Base-by-base conservation (phyloP, 768 basidiomycete genomes). In the Tylopilus plumbeoviolaceoides region DNA sequence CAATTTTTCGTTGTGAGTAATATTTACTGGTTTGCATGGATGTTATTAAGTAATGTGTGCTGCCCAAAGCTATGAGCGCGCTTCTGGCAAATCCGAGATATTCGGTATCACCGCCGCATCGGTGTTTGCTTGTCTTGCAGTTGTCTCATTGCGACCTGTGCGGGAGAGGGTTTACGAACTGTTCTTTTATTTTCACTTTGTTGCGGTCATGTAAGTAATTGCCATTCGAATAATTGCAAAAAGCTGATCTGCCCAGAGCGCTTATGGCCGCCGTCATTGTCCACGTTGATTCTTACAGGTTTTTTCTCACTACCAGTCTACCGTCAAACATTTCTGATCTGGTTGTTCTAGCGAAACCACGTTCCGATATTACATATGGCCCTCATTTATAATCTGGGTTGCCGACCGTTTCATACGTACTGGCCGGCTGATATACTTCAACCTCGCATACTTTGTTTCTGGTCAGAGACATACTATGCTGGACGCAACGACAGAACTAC, bases 351-450 rank as follows among this genome's bases (percentile, higher is more conserved):
- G 70, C 15, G 57, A 59, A 6, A 42, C 35, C 11, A 51, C 4
- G 18, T 54, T 58, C 50, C 49, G 62, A 14, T 39, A 55, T 12
- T 77, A 73, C 50, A 59, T 81, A 27, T 83, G 77, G 75, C 79
- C 80, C 4, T 66, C 75, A 0, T 72, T 84, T 56, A 48, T 78
- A 47, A 54, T 84, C 55, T 83, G 81, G 82, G 79, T 71, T 3
- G 54, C 80, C 20, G 82, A 84, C 56, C 74, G 79, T 39, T 50
- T 73, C 28, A 57, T 82, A 43, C 77, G 82, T 23, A 31, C 71
- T 7, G 25, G 71, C 17, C 75, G 80, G 20, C 60, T 80, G 23
- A 51, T 75, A 25, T 53, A 70, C 28, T 73, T 71, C 68, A 81
- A 79, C 58, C 63, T 70, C 52, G 67, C 63, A 1, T 57, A 74